Evolutionary conservation across 2,329 filamentous ascomycete species (phyloP).

Genomic region (Epichloe festucae): DNA sequence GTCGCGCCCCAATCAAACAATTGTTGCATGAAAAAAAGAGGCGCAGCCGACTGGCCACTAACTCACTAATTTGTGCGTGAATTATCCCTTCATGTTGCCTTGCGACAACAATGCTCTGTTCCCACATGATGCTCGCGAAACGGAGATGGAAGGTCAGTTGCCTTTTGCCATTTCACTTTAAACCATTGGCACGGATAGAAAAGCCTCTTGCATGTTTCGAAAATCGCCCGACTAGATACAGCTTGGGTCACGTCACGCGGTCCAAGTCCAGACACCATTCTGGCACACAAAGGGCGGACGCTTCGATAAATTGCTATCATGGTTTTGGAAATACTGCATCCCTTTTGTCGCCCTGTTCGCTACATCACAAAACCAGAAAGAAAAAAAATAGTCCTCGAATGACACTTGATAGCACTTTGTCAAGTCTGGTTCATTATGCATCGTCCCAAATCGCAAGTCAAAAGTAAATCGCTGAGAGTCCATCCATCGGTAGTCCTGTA

Average conservation of each 20-base stretch:
- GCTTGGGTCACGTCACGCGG: not conserved
- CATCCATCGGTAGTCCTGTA: not conserved
- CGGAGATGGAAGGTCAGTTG: too few relatives aligned
- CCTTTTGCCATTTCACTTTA: too few relatives aligned
- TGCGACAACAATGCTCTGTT: too few relatives aligned
- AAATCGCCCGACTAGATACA: not conserved
- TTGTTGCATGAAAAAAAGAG: too few relatives aligned
- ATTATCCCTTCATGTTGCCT: too few relatives aligned
- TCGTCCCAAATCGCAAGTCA: not conserved
- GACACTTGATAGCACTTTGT: not conserved
- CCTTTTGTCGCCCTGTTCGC: not conserved
- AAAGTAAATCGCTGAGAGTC: not conserved
- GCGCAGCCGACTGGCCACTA: too few relatives aligned
- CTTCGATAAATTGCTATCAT: not conserved
- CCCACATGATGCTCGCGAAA: too few relatives aligned
- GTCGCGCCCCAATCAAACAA: not conserved
- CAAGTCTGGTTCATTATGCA: not conserved
- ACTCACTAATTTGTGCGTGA: too few relatives aligned
- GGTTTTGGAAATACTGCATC: not conserved
- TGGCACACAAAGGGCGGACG: not conserved
- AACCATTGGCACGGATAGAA: not conserved
- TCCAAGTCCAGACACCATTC: not conserved
- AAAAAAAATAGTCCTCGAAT: not conserved
- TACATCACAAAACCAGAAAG: not conserved
- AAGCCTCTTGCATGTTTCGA: not conserved